A percentile compares a stretch with the other conserved stretches of the same genome.
Conservation (phyloP, 768 basidiomycete species). For the Tephrocybe sp. region DNA sequence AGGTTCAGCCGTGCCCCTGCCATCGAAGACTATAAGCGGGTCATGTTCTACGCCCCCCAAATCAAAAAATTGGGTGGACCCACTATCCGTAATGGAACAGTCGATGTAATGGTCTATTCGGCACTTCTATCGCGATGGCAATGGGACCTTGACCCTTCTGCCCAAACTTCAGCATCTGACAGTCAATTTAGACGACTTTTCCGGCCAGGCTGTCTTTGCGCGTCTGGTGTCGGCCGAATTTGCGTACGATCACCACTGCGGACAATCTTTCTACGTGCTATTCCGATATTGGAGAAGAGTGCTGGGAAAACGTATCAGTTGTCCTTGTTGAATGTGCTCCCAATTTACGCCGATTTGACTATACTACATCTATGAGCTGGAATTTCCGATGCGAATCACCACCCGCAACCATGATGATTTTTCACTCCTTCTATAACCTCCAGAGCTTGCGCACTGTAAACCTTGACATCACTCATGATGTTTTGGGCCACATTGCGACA, state of each 20-base stretch:
- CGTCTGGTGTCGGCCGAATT: not conserved
- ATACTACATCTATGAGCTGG: not conserved
- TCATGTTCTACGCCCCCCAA: conserved; percentile 3
- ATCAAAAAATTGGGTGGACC: conserved; percentile 4
- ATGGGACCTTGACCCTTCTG: not conserved
- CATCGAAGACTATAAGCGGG: conserved; percentile 6
- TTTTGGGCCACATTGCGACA: not conserved
- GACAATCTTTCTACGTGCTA: not conserved
- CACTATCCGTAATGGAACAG: not conserved
- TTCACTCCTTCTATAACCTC: not conserved
- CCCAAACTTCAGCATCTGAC: conserved; percentile 5
- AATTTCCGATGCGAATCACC: not conserved
- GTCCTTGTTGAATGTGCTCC: not conserved
- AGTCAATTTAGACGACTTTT: not conserved
- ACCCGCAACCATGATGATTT: not conserved
- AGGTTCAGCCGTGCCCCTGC: not conserved
- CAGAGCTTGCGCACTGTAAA: not conserved
- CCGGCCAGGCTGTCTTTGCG: not conserved
- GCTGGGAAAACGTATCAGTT: not conserved
- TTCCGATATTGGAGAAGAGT: not conserved
- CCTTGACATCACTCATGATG: not conserved
- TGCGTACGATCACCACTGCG: not conserved
- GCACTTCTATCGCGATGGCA: not conserved
- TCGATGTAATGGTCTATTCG: not conserved
- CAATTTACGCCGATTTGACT: not conserved